Evolutionary conservation across 805 yeast genomes (phyloP).

Genomic region (Lachancea sp.): DNA sequence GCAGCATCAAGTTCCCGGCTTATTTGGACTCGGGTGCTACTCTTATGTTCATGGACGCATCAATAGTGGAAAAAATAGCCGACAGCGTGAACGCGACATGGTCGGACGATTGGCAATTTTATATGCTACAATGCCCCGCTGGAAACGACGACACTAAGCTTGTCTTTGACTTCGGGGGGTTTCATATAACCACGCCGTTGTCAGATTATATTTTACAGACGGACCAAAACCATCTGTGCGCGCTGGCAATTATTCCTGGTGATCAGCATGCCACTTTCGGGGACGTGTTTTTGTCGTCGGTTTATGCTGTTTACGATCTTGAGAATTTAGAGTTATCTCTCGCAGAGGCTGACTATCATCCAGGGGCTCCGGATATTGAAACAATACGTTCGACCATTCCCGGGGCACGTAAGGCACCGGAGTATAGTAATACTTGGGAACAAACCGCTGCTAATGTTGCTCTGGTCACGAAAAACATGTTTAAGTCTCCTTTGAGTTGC

Average conservation of each 20-base stretch:
- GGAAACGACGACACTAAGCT: slow-evolving; percentile 22
- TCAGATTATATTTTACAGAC: slow-evolving; percentile 24
- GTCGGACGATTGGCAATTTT: slow-evolving; percentile 34
- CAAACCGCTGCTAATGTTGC: slow-evolving; percentile 1
- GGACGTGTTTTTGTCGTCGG: slow-evolving; percentile 49
- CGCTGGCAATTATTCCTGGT: slow-evolving; percentile 33
- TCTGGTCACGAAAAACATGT: slow-evolving; percentile 5
- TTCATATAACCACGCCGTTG: slow-evolving; percentile 43
- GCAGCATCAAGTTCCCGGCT: slow-evolving; percentile 31
- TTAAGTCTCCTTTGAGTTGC: background rate
- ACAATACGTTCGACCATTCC: slow-evolving; percentile 42
- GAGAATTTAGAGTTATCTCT: slow-evolving; percentile 41
- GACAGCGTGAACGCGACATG: slow-evolving; percentile 34
- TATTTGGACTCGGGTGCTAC: slow-evolving; percentile 58
- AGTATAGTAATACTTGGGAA: slow-evolving; percentile 37
- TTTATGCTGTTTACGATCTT: slow-evolving; percentile 54
- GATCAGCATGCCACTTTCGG: slow-evolving; percentile 44
- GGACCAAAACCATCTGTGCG: slow-evolving; percentile 29
- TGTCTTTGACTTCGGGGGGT: slow-evolving; percentile 48
- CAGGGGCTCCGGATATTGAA: slow-evolving; percentile 40
- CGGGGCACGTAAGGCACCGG: slow-evolving; percentile 42
- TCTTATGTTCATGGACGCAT: slow-evolving; percentile 39
- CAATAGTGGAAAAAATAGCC: slow-evolving; percentile 26
- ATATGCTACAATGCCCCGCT: slow-evolving; percentile 37
- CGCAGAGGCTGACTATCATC: slow-evolving; percentile 39